Conservation (phyloP, 768 basidiomycete genomes). For the Lactarius vividus region DNA sequence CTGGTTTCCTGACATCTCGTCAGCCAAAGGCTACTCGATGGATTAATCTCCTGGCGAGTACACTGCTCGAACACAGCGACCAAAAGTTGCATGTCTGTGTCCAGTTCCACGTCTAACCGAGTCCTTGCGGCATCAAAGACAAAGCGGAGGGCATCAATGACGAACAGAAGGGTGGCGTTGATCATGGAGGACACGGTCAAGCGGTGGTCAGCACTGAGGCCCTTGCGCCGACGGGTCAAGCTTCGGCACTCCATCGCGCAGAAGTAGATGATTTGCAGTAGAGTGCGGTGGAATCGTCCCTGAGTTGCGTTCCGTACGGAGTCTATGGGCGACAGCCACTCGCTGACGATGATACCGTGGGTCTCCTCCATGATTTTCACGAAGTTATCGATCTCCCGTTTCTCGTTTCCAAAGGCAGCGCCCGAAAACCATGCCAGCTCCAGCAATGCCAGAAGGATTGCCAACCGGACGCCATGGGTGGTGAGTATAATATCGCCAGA, state of each 20-base stretch:
- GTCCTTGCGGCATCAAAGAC: slow-evolving; percentile 63
- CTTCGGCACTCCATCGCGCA: slow-evolving; percentile 61
- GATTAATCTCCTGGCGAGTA: slow-evolving; percentile 62
- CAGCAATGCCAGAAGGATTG: slow-evolving; percentile 70
- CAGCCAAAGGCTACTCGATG: slow-evolving; percentile 75
- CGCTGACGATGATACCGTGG: slow-evolving; percentile 65
- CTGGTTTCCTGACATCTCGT: slow-evolving; percentile 77
- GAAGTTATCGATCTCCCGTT: slow-evolving; percentile 56
- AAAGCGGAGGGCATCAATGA: slow-evolving; percentile 62
- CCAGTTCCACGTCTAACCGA: slow-evolving; percentile 59
- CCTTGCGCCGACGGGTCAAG: slow-evolving; percentile 47
- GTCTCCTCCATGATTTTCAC: slow-evolving; percentile 59
- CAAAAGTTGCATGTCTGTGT: slow-evolving; percentile 77
- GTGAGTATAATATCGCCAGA: slow-evolving; percentile 82
- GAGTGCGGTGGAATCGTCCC: slow-evolving; percentile 71
- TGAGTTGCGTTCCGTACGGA: slow-evolving; percentile 67
- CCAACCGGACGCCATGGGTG: slow-evolving; percentile 73
- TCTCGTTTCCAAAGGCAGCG: slow-evolving; percentile 40
- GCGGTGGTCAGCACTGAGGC: slow-evolving; percentile 58
- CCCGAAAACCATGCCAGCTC: slow-evolving; percentile 77
- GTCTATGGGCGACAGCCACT: slow-evolving; percentile 66
- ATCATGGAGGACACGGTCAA: slow-evolving; percentile 57
- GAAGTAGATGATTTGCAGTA: slow-evolving; percentile 81
- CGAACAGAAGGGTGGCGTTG: slow-evolving; percentile 59
- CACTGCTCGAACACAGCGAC: slow-evolving; percentile 84